phyloP scores from a whole-genome alignment of 305 asterid genomes.

The Fraxinus albicans region DNA sequence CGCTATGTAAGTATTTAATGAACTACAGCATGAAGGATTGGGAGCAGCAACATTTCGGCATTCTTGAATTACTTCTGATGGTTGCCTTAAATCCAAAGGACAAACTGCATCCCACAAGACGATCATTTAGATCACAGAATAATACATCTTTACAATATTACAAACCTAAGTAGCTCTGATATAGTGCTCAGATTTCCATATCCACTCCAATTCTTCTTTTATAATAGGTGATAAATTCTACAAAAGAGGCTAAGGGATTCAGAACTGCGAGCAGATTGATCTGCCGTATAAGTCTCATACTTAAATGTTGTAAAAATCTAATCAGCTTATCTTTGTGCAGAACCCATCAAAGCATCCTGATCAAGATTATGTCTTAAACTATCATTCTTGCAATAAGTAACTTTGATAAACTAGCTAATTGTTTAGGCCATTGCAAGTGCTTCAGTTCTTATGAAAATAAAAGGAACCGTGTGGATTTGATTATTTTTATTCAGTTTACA shows the following conservation, averaged over 20 bases:
- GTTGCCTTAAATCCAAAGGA: constrained; percentile 80
- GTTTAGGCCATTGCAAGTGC: neutral
- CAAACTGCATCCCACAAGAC: constrained; percentile 56
- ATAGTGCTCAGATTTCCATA: neutral
- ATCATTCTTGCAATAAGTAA: neutral
- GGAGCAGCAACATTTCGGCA: constrained; percentile 82
- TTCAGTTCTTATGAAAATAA: neutral
- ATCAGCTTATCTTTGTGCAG: neutral
- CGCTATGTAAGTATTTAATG: constrained; percentile 66
- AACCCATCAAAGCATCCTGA: constrained; percentile 2
- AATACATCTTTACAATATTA: neutral
- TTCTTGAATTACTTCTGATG: constrained; percentile 72
- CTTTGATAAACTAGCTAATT: neutral
- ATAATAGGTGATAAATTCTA: neutral
- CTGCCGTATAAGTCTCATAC: neutral
- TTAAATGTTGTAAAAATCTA: neutral
- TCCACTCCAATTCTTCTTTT: neutral
- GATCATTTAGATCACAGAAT: constrained; percentile 2
- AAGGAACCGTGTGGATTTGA: neutral
- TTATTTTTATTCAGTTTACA: neutral
- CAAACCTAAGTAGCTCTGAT: neutral
- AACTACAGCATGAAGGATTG: constrained; percentile 85
- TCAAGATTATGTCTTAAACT: neutral
- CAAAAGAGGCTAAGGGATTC: neutral
- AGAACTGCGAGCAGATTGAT: neutral